Percentiles rank a stretch among this genome's conserved stretches.
Conservation (phyloP, 2,329 filamentous ascomycete species). For the Pseudogymnoascus sp. region DNA sequence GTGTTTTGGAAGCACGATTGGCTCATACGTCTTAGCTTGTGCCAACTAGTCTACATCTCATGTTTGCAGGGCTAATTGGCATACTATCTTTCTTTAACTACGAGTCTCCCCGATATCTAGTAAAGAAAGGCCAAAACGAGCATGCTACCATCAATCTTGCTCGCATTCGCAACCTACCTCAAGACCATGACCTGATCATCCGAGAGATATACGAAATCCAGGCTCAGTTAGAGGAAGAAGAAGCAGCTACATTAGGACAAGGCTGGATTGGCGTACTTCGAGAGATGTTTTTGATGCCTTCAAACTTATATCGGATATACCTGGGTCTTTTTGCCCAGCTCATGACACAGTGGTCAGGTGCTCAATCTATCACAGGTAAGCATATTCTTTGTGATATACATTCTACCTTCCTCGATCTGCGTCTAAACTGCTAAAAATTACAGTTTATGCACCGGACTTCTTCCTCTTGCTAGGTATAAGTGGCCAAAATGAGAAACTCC, state of each 20-base stretch:
- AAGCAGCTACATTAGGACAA: constrained; percentile 60
- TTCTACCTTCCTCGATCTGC: constrained; percentile 14
- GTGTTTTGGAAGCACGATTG: background rate
- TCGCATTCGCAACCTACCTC: constrained; percentile 49
- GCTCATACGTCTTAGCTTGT: constrained; percentile 45
- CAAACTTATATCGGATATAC: constrained; percentile 66
- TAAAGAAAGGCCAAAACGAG: constrained; percentile 55
- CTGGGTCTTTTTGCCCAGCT: constrained; percentile 61
- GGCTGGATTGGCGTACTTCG: constrained; percentile 57
- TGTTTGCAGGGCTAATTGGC: constrained; percentile 67
- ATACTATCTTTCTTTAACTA: constrained; percentile 58
- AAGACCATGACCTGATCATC: constrained; percentile 52
- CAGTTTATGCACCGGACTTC: constrained; percentile 48
- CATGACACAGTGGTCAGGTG: constrained; percentile 65
- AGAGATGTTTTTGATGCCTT: constrained; percentile 60
- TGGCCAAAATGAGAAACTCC: constrained; percentile 45
- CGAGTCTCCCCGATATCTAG: constrained; percentile 63
- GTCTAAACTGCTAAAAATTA: constrained; percentile 31
- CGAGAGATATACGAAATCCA: constrained; percentile 57
- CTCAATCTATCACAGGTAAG: constrained; percentile 54
- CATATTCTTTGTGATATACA: background rate
- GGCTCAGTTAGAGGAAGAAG: constrained; percentile 57
- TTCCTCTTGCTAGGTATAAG: constrained; percentile 47
- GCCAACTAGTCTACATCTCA: constrained; percentile 67
- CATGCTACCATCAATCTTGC: constrained; percentile 49